Evolutionary conservation across 1,284 basidiomycete genomes (phyloP).

Genomic region (Chiua sp.): DNA sequence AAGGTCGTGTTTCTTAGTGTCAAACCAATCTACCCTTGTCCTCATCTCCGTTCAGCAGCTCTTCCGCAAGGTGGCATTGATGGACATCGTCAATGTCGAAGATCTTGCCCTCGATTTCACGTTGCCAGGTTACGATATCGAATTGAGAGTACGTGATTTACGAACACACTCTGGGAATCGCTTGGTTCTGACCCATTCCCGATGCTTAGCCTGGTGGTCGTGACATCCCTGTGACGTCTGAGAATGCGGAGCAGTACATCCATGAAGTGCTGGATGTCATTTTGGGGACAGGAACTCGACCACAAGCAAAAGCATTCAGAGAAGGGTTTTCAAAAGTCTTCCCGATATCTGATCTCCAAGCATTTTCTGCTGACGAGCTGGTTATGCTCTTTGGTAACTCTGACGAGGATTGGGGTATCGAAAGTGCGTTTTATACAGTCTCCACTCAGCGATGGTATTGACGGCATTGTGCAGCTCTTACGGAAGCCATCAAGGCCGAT

Average conservation of each 20-base stretch:
- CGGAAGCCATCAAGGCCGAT: constrained; percentile 93
- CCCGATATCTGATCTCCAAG: constrained; percentile 87
- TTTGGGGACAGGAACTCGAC: constrained; percentile 74
- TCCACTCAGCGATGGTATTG: background rate
- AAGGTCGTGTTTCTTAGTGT: constrained; percentile 48
- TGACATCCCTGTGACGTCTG: constrained; percentile 79
- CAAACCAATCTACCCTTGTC: constrained; percentile 5
- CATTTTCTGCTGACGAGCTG: constrained; percentile 94
- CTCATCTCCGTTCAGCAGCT: constrained; percentile 40
- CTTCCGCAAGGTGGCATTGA: constrained; percentile 58
- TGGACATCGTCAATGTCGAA: constrained; percentile 74
- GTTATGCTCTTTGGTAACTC: constrained; percentile 94
- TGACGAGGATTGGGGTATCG: constrained; percentile 92
- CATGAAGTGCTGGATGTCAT: constrained; percentile 81
- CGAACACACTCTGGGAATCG: background rate
- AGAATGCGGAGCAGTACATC: constrained; percentile 92
- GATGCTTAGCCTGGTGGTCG: constrained; percentile 71
- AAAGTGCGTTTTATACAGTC: constrained; percentile 62
- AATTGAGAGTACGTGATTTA: constrained; percentile 69
- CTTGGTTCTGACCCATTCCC: constrained; percentile 1
- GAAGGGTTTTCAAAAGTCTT: constrained; percentile 96
- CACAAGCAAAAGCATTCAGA: constrained; percentile 85
- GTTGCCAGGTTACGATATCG: constrained; percentile 93
- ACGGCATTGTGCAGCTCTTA: constrained; percentile 61
- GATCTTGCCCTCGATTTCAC: constrained; percentile 96